Percentiles rank a stretch among this genome's conserved stretches.
phyloP scores from a whole-genome alignment of 2,329 filamentous ascomycete genomes.

The Leptographium flavum region DNA sequence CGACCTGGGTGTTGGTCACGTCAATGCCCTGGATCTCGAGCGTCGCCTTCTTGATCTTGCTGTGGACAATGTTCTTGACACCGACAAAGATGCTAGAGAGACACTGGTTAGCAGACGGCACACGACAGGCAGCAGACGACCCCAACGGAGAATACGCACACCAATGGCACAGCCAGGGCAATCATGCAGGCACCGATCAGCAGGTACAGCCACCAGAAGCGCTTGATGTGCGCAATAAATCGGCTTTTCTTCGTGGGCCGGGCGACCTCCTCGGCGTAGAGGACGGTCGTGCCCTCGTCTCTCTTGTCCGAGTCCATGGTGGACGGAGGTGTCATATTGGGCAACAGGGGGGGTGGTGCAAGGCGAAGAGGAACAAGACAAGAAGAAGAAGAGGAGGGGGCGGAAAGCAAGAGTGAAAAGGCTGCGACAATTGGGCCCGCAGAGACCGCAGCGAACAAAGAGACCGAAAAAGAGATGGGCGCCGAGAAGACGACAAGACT shows the following conservation, averaged over 20 bases:
- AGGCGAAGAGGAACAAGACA: neutral
- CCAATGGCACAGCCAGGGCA: conserved; percentile 39
- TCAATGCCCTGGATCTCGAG: conserved; percentile 37
- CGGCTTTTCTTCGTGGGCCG: neutral
- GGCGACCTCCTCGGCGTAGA: conserved; percentile 1
- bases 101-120: neutral
- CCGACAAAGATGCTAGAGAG: conserved; percentile 38
- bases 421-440: too few species aligned
- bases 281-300: neutral
- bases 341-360: neutral
- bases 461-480: too few species aligned
- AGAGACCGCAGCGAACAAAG: too few species aligned
- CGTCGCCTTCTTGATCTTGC: conserved; percentile 37
- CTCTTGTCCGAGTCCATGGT: conserved; percentile 1
- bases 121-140: too few species aligned
- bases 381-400: neutral
- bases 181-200: conserved; percentile 33
- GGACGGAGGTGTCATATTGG: neutral
- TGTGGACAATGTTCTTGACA: conserved; percentile 41
- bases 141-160: conserved; percentile 37
- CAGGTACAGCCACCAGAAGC: conserved; percentile 49
- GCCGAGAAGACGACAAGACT: neutral
- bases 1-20: conserved; percentile 29
- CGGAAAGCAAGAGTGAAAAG: too few species aligned
- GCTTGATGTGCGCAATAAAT: conserved; percentile 26